Conservation (phyloP, 2,329 filamentous ascomycete genomes). For the Nectriaceae sp. region DNA sequence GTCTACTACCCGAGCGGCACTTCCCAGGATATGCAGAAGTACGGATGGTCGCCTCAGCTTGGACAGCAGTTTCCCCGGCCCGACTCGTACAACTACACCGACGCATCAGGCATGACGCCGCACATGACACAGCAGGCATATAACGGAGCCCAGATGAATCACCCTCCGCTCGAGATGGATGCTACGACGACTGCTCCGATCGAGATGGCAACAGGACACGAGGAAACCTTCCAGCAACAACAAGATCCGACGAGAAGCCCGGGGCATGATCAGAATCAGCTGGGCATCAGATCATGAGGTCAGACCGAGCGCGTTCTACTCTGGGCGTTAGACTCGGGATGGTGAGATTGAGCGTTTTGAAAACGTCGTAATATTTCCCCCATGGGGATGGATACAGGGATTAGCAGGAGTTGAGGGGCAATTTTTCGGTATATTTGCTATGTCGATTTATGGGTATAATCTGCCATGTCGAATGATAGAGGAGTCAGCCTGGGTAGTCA, state of each 20-base stretch:
- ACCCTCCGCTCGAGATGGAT: conserved; percentile 23
- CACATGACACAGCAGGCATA: not conserved
- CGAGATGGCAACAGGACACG: conserved; percentile 22
- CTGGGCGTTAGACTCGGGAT: too few relatives aligned
- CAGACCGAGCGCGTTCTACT: too few relatives aligned
- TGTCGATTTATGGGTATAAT: too few relatives aligned
- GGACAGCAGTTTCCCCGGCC: conserved; percentile 15
- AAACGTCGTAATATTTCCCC: too few relatives aligned
- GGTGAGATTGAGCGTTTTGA: too few relatives aligned
- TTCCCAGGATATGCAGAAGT: not conserved
- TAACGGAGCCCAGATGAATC: not conserved
- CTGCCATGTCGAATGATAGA: too few relatives aligned
- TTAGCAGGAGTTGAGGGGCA: too few relatives aligned
- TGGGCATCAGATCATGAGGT: not conserved
- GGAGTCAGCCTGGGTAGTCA: too few relatives aligned
- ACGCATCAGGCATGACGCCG: conserved; percentile 5
- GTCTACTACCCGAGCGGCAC: not conserved
- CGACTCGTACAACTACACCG: conserved; percentile 19
- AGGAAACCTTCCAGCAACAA: not conserved
- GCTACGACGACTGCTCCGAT: conserved; percentile 15
- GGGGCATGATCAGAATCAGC: not conserved
- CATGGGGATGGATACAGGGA: too few relatives aligned
- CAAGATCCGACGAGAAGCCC: not conserved
- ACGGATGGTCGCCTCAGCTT: not conserved
- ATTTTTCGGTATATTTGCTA: too few relatives aligned